phyloP scores from a whole-genome alignment of 352 stramenopile genomes.

The Phytophthora vignae region DNA sequence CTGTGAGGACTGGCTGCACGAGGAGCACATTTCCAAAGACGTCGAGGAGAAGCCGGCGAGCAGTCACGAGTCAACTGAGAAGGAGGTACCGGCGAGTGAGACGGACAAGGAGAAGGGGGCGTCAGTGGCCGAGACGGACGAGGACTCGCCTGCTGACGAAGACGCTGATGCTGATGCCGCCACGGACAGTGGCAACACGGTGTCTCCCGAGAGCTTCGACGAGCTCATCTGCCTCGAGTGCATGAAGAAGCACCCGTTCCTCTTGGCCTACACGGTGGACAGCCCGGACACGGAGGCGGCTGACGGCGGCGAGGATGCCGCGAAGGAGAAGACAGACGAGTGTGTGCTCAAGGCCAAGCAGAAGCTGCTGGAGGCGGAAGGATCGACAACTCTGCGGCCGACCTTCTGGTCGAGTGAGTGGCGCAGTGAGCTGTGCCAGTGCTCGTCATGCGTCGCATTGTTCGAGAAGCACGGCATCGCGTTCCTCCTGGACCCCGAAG shows the following conservation, averaged over 20 bases:
- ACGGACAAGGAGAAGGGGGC: background rate
- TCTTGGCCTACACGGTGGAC: slow-evolving; percentile 63
- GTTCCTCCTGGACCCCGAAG: slow-evolving; percentile 69
- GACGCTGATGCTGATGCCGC: slow-evolving; percentile 6
- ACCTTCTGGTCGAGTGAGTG: slow-evolving; percentile 79
- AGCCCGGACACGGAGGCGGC: slow-evolving; percentile 21
- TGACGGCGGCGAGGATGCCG: slow-evolving; percentile 12
- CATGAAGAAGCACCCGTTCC: slow-evolving; percentile 70
- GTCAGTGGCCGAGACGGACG: slow-evolving; percentile 7
- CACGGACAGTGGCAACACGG: slow-evolving; percentile 6
- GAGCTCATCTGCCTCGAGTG: slow-evolving; percentile 74
- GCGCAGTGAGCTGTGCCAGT: slow-evolving; percentile 65
- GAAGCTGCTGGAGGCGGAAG: slow-evolving; percentile 26
- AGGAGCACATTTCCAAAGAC: slow-evolving; percentile 63
- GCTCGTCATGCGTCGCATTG: slow-evolving; percentile 53
- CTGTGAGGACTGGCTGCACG: slow-evolving; percentile 84
- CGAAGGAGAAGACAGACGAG: slow-evolving; percentile 13
- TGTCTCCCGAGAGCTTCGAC: slow-evolving; percentile 55
- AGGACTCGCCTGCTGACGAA: background rate
- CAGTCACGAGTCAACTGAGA: background rate
- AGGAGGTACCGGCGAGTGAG: background rate
- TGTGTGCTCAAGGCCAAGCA: slow-evolving; percentile 54
- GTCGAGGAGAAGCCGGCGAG: slow-evolving; percentile 2
- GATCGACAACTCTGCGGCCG: slow-evolving; percentile 34
- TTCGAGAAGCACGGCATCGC: slow-evolving; percentile 62